Percentiles rank a stretch among this genome's conserved stretches.
These are phyloP conservation scores for Aspergillus fischeri DNA, from an alignment of 2,329 filamentous ascomycete species.

Conservation along the genomic window DNA sequence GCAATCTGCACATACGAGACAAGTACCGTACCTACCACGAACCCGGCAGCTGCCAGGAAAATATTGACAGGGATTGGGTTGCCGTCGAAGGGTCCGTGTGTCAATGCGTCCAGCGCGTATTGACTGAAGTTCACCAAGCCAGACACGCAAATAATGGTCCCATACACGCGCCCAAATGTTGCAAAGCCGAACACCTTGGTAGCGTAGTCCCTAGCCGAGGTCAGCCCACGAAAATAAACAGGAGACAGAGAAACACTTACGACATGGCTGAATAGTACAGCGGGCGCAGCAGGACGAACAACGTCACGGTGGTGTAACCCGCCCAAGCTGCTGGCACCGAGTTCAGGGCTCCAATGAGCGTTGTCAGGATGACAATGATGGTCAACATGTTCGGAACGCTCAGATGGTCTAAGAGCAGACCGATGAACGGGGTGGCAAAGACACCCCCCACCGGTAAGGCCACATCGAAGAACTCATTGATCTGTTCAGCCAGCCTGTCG, in stretches of 20 bases:
- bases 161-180: conserved; percentile 89
- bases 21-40: conserved; percentile 62
- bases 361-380: conserved; percentile 67
- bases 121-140: conserved; percentile 81
- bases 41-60: conserved; percentile 58
- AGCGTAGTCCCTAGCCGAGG: conserved; percentile 61
- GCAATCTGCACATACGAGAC: conserved; percentile 58
- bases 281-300: conserved; percentile 85
- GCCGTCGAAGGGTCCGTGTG: conserved; percentile 65
- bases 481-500: conserved; percentile 55
- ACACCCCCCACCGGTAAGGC: conserved; percentile 78
- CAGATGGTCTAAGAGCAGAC: conserved; percentile 70
- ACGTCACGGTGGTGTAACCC: conserved; percentile 66
- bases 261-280: conserved; percentile 90
- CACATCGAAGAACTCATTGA: conserved; percentile 82
- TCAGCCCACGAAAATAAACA: neutral
- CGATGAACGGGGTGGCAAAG: conserved; percentile 78
- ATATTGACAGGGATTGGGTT: conserved; percentile 77
- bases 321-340: conserved; percentile 63
- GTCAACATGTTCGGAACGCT: conserved; percentile 67
- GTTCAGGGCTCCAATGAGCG: conserved; percentile 71
- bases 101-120: conserved; percentile 71
- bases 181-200: conserved; percentile 91
- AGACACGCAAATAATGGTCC: conserved; percentile 79
- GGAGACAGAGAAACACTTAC: conserved; percentile 31